A percentile compares a stretch with the other conserved stretches of the same genome.
These are phyloP conservation scores for Mycena latifolia DNA, from an alignment of 768 basidiomycete species.

Conservation along the genomic window DNA sequence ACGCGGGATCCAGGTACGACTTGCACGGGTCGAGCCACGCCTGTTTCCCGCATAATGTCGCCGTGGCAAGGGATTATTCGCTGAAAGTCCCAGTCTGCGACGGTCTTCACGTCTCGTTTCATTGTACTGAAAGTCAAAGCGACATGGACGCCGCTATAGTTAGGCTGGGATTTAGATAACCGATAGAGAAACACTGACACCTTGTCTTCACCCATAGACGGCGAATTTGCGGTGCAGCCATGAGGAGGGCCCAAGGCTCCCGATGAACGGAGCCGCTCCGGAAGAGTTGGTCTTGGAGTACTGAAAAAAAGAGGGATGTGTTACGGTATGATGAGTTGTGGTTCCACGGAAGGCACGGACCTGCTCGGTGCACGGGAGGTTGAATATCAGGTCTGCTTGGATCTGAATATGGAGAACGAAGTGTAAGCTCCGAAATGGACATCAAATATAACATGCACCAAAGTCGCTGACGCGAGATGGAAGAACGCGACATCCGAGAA, in stretches of 20 bases:
- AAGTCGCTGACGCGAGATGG: slow-evolving; percentile 75
- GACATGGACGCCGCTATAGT: too few species aligned
- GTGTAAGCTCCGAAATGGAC: background rate
- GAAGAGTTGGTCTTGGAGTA: slow-evolving; percentile 53
- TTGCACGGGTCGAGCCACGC: slow-evolving; percentile 50
- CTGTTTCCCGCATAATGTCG: slow-evolving; percentile 63
- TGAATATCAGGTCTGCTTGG: slow-evolving; percentile 85
- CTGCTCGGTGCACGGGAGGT: slow-evolving; percentile 85
- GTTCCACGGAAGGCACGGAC: slow-evolving; percentile 44
- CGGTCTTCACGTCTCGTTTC: slow-evolving; percentile 72
- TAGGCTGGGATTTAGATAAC: too few species aligned
- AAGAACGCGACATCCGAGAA: slow-evolving; percentile 80
- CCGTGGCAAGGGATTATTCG: slow-evolving; percentile 82
- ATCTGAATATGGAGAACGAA: slow-evolving; percentile 3
- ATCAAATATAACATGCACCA: slow-evolving; percentile 54
- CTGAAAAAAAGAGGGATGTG: slow-evolving; percentile 39
- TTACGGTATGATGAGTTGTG: background rate
- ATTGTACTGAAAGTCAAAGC: slow-evolving; percentile 54
- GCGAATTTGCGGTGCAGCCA: slow-evolving; percentile 50
- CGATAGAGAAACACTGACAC: slow-evolving; percentile 45
- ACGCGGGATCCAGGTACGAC: background rate
- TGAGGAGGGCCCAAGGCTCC: slow-evolving; percentile 47
- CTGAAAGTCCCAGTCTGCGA: slow-evolving; percentile 80
- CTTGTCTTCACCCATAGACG: slow-evolving; percentile 51
- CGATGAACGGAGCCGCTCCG: slow-evolving; percentile 40